These are phyloP conservation scores for Phycomyces blakesleeanus DNA, from an alignment of 192 early-diverging fungal genomes.

Conservation along the genomic window DNA sequence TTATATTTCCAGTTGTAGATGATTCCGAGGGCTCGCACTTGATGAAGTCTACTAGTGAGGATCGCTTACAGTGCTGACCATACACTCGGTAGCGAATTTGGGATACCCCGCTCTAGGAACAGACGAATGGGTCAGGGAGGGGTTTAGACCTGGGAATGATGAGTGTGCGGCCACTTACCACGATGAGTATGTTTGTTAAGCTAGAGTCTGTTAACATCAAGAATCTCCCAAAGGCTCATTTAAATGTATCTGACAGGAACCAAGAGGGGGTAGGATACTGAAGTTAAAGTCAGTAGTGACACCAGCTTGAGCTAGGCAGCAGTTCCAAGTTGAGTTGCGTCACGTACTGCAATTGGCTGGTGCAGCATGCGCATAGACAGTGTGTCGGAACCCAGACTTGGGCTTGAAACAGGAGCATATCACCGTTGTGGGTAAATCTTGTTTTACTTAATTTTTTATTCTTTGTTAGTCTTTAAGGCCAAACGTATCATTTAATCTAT, in stretches of 20 bases:
- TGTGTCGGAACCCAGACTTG: background rate
- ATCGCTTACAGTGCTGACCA: conserved; percentile 19
- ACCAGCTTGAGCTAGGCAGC: background rate
- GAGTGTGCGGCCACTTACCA: conserved; percentile 11
- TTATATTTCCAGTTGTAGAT: conserved; percentile 4
- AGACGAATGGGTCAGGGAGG: background rate
- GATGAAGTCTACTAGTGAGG: conserved; percentile 13
- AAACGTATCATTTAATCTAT: no score
- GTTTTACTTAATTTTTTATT: no score
- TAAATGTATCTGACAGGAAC: background rate
- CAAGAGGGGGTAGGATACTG: background rate
- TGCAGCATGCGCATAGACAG: background rate
- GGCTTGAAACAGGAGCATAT: no score
- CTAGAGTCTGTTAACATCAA: conserved; percentile 30
- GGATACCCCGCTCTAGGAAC: conserved; percentile 30
- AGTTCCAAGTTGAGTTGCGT: background rate
- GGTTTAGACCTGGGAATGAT: background rate
- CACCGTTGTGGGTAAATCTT: no score
- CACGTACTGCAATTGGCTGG: background rate
- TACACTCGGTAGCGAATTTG: conserved; percentile 37
- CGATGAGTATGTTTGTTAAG: conserved; percentile 32
- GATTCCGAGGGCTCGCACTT: conserved; percentile 3
- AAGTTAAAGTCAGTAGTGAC: background rate
- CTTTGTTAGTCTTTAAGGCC: no score
- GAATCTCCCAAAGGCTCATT: conserved; percentile 5